phyloP scores from a whole-genome alignment of 495 filamentous ascomycete species.

The Xylaria telfairii region DNA sequence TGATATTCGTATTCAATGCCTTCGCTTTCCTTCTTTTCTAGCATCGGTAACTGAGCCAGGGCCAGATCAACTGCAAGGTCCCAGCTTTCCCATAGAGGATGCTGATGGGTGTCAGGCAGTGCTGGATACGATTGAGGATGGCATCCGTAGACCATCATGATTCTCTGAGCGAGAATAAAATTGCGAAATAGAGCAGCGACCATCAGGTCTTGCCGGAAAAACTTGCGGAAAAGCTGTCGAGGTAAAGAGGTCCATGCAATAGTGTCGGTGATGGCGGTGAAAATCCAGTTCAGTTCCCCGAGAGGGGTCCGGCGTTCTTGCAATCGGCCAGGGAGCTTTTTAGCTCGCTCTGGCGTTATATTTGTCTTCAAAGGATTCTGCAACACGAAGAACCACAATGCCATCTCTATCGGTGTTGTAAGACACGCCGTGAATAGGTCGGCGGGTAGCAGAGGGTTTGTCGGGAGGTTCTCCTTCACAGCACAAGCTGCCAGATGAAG shows the following conservation, averaged over 20 bases:
- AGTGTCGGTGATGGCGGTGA: conserved; percentile 98
- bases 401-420: conserved; percentile 96
- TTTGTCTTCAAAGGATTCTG: conserved; percentile 84
- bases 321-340: conserved; percentile 79
- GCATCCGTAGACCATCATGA: conserved; percentile 95
- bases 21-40: conserved; percentile 73
- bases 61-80: conserved; percentile 97
- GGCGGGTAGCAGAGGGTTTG: conserved; percentile 92
- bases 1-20: conserved; percentile 86
- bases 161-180: conserved; percentile 90
- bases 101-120: conserved; percentile 88
- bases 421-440: conserved; percentile 97
- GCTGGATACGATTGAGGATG: conserved; percentile 88
- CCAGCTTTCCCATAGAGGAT: conserved; percentile 97
- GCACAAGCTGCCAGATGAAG: conserved; percentile 94
- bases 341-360: conserved; percentile 78
- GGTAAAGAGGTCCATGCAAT: conserved; percentile 97
- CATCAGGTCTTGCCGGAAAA: conserved; percentile 99
- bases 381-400: conserved; percentile 89
- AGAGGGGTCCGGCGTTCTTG: conserved; percentile 94
- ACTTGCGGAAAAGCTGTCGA: conserved; percentile 88
- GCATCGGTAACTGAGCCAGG: conserved; percentile 84
- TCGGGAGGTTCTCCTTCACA: conserved; percentile 88
- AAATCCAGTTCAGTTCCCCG: conserved; percentile 98
- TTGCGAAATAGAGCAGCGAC: conserved; percentile 96